phyloP scores from a whole-genome alignment of 2,329 filamentous ascomycete species.

The Graphilbum sp. region DNA sequence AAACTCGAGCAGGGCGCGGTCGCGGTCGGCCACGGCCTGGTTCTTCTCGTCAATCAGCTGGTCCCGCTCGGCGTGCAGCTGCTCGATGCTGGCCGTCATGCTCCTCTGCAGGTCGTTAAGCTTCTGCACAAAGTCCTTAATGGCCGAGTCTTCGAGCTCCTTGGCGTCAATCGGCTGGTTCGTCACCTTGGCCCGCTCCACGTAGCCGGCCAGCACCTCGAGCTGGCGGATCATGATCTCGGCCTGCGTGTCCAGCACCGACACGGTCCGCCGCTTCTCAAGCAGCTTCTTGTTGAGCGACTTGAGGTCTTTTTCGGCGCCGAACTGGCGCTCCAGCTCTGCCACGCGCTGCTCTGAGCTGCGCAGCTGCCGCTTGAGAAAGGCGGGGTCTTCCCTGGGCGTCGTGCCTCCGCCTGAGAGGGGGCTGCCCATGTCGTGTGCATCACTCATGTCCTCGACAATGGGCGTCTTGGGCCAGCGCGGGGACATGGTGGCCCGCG shows the following conservation, averaged over 20 bases:
- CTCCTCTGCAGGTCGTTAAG: constrained; percentile 43
- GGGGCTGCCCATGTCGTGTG: constrained; percentile 55
- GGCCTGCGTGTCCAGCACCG: constrained; percentile 81
- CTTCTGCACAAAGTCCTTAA: constrained; percentile 78
- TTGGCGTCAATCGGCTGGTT: constrained; percentile 65
- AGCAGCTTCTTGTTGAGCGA: constrained; percentile 74
- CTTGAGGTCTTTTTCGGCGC: constrained; percentile 46
- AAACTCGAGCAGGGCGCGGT: constrained; percentile 87
- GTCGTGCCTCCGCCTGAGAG: constrained; percentile 41
- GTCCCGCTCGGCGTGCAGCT: constrained; percentile 55
- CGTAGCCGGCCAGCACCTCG: constrained; percentile 74
- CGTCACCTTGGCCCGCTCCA: constrained; percentile 71
- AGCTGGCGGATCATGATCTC: constrained; percentile 91
- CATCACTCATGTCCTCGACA: constrained; percentile 33
- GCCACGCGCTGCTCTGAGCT: constrained; percentile 72
- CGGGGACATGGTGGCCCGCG: constrained; percentile 44
- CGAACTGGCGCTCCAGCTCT: constrained; percentile 70
- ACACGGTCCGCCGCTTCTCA: constrained; percentile 92
- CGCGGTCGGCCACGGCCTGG: constrained; percentile 67
- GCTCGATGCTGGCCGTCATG: constrained; percentile 41
- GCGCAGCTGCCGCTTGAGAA: constrained; percentile 59
- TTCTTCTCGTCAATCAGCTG: constrained; percentile 73
- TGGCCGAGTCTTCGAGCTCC: constrained; percentile 73
- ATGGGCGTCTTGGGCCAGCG: constrained; percentile 56
- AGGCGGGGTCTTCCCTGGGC: constrained; percentile 40